A percentile compares a stretch with the other conserved stretches of the same genome.
phyloP scores from a whole-genome alignment of 495 filamentous ascomycete genomes.

The Xylaria telfairii region DNA sequence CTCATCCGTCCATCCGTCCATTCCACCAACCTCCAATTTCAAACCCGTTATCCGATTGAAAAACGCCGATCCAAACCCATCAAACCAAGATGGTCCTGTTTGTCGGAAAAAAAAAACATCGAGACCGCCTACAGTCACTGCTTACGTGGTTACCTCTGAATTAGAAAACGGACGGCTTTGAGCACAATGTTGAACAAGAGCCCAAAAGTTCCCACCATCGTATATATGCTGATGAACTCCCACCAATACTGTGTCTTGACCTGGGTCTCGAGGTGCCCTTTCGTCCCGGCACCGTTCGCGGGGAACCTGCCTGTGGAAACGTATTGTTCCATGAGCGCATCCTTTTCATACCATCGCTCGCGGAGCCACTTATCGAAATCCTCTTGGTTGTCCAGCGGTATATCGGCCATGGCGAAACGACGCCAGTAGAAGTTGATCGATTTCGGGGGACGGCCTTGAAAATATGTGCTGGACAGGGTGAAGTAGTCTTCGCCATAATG shows the following conservation, averaged over 20 bases:
- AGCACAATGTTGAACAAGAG: conserved; percentile 43
- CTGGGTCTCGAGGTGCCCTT: conserved; percentile 54
- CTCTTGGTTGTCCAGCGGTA: conserved; percentile 68
- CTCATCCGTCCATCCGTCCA: not conserved
- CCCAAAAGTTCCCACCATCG: conserved; percentile 46
- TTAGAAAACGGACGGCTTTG: conserved; percentile 27
- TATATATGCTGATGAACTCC: conserved; percentile 59
- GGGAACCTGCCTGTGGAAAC: conserved; percentile 74
- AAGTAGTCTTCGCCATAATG: conserved; percentile 79
- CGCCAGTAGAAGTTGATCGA: conserved; percentile 89
- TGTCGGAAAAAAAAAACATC: not conserved
- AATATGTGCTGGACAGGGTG: conserved; percentile 73
- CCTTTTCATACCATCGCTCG: conserved; percentile 81
- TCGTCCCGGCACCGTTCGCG: conserved; percentile 41
- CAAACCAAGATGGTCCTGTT: not conserved
- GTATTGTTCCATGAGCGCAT: conserved; percentile 74
- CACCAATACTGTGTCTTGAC: conserved; percentile 51
- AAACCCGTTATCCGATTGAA: not conserved
- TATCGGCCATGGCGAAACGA: conserved; percentile 67
- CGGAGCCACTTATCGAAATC: conserved; percentile 77
- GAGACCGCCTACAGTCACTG: not conserved
- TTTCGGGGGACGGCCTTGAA: conserved; percentile 78
- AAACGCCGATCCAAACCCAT: conserved; percentile 11
- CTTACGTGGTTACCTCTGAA: conserved; percentile 6
- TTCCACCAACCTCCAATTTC: not conserved